Evolutionary conservation across 768 basidiomycete genomes (phyloP), one percentile per base, ranked within the genome.

Genomic region (Boletus pseudo-olivaceus): DNA sequence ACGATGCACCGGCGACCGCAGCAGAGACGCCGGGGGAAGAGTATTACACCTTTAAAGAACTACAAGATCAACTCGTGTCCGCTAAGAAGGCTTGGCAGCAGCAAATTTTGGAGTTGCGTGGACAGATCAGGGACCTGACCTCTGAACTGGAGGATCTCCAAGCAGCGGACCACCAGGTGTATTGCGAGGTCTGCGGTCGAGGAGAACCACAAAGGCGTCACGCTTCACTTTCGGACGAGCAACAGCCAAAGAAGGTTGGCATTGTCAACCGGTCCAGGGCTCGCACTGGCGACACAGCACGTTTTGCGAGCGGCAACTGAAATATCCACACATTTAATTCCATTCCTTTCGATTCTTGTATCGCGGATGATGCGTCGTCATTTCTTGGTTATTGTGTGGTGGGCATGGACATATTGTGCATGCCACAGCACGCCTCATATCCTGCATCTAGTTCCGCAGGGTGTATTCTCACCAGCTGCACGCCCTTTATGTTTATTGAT

Each of bases 61-160:
- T 88, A 34, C 87, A 84, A 62, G 82, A 87, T 32, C 82, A 88
- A 65, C 73, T 90, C 35, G 62, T 71, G 35, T 73, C 75, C 9
- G 71, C 83, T 26, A 82, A 84, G 50, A 77, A 78, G 58, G 80
- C 79, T 20, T 90, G 86, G 85, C 85, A 88, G 62, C 79, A 76
- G 53, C 84, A 87, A 54, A 78, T 90, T 47, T 83, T 80, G 84
- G 89, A 90, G 63, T 72, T 92, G 47, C 88, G 88, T 63, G 79
- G 81, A 12, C 86, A 88, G 65, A 79, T 92, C 42, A 80, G 80
- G 45, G 84, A 86, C 65, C 73, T 93, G 53, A 84, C 87, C 58
- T 75, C 79, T 19, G 87, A 91, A 66, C 66, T 92, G 33, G 83
- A 85, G 33, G 79, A 76, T 26, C 69, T 84, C 39, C 81, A 77